Base-by-base conservation (phyloP, 371 early-diverging fungal species). In the Edhazardia aedis region DNA sequence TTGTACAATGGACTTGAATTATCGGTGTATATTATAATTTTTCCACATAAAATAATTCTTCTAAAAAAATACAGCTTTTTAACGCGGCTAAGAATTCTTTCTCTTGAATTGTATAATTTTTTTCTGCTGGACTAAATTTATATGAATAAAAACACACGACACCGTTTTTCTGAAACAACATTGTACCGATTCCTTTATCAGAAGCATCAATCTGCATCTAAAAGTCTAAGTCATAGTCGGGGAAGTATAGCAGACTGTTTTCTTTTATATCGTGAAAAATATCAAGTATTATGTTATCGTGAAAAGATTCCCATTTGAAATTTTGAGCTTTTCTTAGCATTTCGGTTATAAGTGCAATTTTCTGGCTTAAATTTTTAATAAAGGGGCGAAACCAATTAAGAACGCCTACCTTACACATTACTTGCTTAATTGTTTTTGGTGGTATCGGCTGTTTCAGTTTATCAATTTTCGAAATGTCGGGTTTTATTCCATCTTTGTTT, bases 351-450 rank as follows among this genome's bases (percentile, higher is more conserved):
- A 9, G 3, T 1, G 2, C 1, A 27, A 45, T 30, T 18, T 18
- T 52, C 2, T 2, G 2, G 11, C 22, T 38, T 6, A 52, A 4
- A 16, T 2, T 30, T n/a, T 23, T 28, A 2, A 52, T 26, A 19
- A 37, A 38, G 12, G 36, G 38, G 3, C 53, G 22, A 18, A 52
- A 52, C 53, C 43, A 42, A 43, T 52, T 52, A 12, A 52, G 11
- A 4, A 42, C 14, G 14, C 40, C 43, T 23, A 52, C 4, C 14
- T 42, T 12, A 28, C n/a, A 24, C 18, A 21, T 26, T 9, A 42
- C 1, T 4, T 52, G 7, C 18, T 24, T 52, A 14, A 29, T 52
- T 9, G 36, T 52, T 22, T 16, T 52, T 42, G 25, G 42, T 9
- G 11, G 7, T 33, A 33, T 33, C 7, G 7, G 18, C 29, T 38